A percentile compares a stretch with the other conserved stretches of the same genome.
Conservation (phyloP, 805 yeast genomes). For the Zygosaccharomyces pseudorouxii region DNA sequence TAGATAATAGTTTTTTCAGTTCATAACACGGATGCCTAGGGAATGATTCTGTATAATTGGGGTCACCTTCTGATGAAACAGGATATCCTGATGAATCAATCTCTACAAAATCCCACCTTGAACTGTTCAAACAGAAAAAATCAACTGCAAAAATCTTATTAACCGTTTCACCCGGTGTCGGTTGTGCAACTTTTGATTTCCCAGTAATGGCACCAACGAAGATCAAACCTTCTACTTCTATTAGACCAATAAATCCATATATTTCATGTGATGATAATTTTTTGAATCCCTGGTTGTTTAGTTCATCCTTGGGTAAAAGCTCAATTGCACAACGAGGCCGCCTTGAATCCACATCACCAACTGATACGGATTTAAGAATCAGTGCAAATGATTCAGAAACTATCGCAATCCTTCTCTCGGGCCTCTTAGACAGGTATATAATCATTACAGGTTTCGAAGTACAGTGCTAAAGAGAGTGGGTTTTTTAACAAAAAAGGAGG, state of each 20-base stretch:
- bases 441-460: slow-evolving; percentile 15
- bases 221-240: slow-evolving; percentile 59
- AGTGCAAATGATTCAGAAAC: slow-evolving; percentile 41
- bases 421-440: slow-evolving; percentile 24
- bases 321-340: slow-evolving; percentile 45
- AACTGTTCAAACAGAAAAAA: slow-evolving; percentile 66
- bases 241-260: slow-evolving; percentile 75
- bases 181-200: slow-evolving; percentile 72
- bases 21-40: slow-evolving; percentile 80
- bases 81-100: slow-evolving; percentile 69
- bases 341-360: slow-evolving; percentile 26
- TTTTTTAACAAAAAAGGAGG: not conserved
- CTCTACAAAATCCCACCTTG: slow-evolving; percentile 76
- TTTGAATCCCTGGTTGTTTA: slow-evolving; percentile 39
- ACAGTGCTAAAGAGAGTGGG: not conserved
- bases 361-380: slow-evolving; percentile 41
- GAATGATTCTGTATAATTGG: slow-evolving; percentile 23
- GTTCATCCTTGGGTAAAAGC: slow-evolving; percentile 38
- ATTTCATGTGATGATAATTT: slow-evolving; percentile 44
- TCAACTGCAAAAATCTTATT: slow-evolving; percentile 81
- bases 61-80: slow-evolving; percentile 39
- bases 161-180: slow-evolving; percentile 73
- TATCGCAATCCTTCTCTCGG: slow-evolving; percentile 28
- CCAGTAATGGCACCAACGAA: slow-evolving; percentile 79
- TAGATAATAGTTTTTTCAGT: slow-evolving; percentile 67